Evolutionary conservation across 2,329 filamentous ascomycete genomes (phyloP), one percentile per base, ranked within the genome.

Genomic region (Rhytidhysteron rufulum): DNA sequence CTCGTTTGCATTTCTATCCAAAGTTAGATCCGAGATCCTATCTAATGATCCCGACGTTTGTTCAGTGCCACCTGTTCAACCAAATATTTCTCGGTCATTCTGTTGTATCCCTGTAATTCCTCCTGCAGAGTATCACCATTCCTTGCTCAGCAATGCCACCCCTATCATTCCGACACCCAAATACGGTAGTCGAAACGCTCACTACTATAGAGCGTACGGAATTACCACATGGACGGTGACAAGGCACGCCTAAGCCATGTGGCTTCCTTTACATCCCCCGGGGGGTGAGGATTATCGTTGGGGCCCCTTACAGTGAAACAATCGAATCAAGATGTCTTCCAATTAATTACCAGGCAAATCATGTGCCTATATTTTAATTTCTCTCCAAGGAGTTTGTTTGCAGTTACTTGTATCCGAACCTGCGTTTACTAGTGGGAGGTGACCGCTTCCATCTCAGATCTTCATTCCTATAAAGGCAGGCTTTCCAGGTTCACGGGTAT

Each of bases 381-480:
- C 1, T 11, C 40, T 31, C 29, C 22, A 19, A 8, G 15, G 36
- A 34, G 33, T 18, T n/a, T 17, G 19, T 34, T 25, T 35, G 37
- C 31, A 41, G 18, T 15, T n/a, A 30, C 34, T 21, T 29, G 27
- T 36, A 24, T 31, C 40, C 31, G n/a, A n/a, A n/a, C n/a, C n/a
- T n/a, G n/a, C n/a, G n/a, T n/a, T n/a, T n/a, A n/a, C n/a, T n/a
- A n/a, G n/a, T n/a, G n/a, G n/a, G n/a, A n/a, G n/a, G n/a, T n/a
- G n/a, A n/a, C n/a, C n/a, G n/a, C n/a, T n/a, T n/a, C 37, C 30
- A 29, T 19, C 31, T 31, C 19, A 30, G 17, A 27, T 41, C 43
- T 20, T 31, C 39, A 34, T 39, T 15, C 24, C 16, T 48, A 50
- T 50, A 46, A 41, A 47, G 40, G 30, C 21, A 10, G n/a, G 17